Evolutionary conservation across 139 green algal species (phyloP).

Genomic region (Micromonas pusilla): DNA sequence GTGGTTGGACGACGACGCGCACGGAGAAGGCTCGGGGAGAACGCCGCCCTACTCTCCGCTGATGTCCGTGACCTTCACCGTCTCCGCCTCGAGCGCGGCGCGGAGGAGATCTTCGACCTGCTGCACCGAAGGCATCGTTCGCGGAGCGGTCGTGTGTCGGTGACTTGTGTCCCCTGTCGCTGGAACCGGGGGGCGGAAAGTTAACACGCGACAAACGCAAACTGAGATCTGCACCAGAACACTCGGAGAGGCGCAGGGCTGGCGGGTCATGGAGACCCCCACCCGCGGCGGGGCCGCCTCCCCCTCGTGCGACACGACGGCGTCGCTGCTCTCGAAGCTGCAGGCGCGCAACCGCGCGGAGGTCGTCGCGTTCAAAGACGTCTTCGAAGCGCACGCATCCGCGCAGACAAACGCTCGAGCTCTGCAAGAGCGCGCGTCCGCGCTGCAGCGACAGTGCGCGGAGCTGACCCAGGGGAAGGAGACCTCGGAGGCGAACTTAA

Average conservation of each 20-base stretch:
- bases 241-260: no score
- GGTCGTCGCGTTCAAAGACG: neutral
- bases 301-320: neutral
- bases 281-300: no score
- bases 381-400: neutral
- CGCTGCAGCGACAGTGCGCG: neutral
- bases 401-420: neutral
- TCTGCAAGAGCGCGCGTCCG: neutral
- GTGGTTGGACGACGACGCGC: no score
- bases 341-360: neutral
- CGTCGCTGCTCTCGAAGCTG: neutral
- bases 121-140: neutral
- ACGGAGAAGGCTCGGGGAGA: neutral
- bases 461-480: slow-evolving; percentile 4
- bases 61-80: neutral
- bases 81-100: neutral
- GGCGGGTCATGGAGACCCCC: no score
- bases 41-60: neutral
- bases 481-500: neutral
- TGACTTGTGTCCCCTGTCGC: no score
- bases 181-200: no score
- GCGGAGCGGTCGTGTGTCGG: no score
- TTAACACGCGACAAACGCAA: no score
- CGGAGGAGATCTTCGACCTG: neutral
- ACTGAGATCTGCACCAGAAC: no score